phyloP scores from a whole-genome alignment of 805 yeast genomes.

The Candida hungchunana region DNA sequence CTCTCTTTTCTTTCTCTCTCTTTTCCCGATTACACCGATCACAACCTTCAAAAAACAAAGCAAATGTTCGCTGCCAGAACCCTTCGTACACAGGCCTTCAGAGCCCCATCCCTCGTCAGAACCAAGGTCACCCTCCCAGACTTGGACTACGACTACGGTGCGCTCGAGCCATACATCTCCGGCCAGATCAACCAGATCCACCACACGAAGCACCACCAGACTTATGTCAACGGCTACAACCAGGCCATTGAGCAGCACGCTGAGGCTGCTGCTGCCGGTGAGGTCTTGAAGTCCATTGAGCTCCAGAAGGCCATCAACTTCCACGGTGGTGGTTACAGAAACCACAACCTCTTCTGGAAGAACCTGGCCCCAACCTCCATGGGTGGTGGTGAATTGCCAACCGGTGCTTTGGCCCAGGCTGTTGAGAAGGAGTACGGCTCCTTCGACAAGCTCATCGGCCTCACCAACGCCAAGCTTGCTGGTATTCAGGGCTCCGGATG shows the following conservation, averaged over 20 bases:
- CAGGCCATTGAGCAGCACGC: slow-evolving; percentile 68
- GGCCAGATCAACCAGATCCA: slow-evolving; percentile 85
- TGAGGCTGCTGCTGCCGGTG: slow-evolving; percentile 58
- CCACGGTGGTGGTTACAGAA: slow-evolving; percentile 89
- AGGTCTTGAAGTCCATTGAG: slow-evolving; percentile 53
- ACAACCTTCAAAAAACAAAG: background rate
- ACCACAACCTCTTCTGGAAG: slow-evolving; percentile 86
- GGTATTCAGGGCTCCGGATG: slow-evolving; percentile 95
- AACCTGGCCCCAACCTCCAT: slow-evolving; percentile 70
- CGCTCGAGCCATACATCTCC: slow-evolving; percentile 80
- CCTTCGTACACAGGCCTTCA: slow-evolving; percentile 21
- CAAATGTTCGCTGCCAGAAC: slow-evolving; percentile 26
- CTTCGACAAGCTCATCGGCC: slow-evolving; percentile 58
- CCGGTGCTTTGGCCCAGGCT: slow-evolving; percentile 55
- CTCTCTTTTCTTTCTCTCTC: slow-evolving; percentile 1
- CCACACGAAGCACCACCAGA: slow-evolving; percentile 88
- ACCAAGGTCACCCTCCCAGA: slow-evolving; percentile 75
- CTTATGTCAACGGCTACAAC: slow-evolving; percentile 84
- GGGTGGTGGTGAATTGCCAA: slow-evolving; percentile 70
- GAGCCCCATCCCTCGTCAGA: slow-evolving; percentile 33
- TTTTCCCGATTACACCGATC: too few relatives aligned
- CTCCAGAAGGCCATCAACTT: slow-evolving; percentile 76
- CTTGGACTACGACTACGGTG: slow-evolving; percentile 78
- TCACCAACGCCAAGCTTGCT: slow-evolving; percentile 69
- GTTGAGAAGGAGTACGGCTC: slow-evolving; percentile 65